phyloP scores from a whole-genome alignment of 768 basidiomycete species.

The Nidularia sp. region DNA sequence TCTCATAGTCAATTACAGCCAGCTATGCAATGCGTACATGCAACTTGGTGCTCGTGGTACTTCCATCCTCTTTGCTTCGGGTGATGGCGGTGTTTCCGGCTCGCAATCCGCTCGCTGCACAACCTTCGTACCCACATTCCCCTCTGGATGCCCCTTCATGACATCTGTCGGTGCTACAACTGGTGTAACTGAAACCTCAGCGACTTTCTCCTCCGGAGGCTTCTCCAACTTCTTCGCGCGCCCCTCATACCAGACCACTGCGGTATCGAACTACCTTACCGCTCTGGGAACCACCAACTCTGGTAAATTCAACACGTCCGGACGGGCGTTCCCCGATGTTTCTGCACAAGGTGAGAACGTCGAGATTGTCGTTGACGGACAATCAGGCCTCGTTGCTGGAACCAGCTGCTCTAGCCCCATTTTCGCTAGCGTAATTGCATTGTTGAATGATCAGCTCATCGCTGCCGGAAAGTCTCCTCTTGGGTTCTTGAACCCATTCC shows the following conservation, averaged over 20 bases:
- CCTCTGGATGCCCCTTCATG: constrained; percentile 38
- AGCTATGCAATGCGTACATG: constrained; percentile 20
- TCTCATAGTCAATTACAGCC: not conserved
- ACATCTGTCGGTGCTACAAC: constrained; percentile 36
- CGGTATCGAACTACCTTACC: constrained; percentile 16
- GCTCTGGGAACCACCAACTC: constrained; percentile 23
- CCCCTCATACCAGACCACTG: constrained; percentile 21
- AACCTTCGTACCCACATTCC: constrained; percentile 43
- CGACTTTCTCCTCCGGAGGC: constrained; percentile 46
- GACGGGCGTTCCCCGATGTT: constrained; percentile 20
- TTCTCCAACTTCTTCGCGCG: constrained; percentile 39
- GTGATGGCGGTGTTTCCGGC: constrained; percentile 38
- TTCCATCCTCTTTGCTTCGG: constrained; percentile 43
- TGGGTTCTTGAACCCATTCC: constrained; percentile 26
- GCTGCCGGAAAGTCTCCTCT: constrained; percentile 26
- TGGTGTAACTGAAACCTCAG: constrained; percentile 36
- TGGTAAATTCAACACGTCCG: constrained; percentile 40
- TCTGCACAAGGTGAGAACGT: constrained; percentile 12
- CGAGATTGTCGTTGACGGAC: constrained; percentile 27
- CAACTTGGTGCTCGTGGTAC: constrained; percentile 45
- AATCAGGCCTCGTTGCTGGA: constrained; percentile 19
- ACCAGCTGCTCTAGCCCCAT: constrained; percentile 13
- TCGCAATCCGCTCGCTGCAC: not conserved
- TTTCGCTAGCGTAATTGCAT: constrained; percentile 41
- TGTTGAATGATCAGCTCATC: constrained; percentile 44